Evolutionary conservation across 306 rosid genomes (phyloP).

Genomic region (Castanopsis chinensis): DNA sequence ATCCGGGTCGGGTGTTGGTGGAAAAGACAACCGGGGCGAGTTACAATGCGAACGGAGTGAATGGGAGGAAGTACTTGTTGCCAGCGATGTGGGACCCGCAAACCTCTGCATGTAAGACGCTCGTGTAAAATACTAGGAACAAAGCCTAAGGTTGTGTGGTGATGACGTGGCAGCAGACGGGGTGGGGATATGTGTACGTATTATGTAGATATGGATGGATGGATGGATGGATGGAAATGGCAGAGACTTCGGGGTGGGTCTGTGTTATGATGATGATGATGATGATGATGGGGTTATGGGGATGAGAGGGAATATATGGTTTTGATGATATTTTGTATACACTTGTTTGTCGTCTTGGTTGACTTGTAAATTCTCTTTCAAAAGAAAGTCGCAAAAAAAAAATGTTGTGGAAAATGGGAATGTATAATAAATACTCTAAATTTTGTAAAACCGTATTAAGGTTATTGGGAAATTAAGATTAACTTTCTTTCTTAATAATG

Average conservation of each 20-base stretch:
- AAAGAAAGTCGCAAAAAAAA: neutral
- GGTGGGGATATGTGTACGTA: constrained; percentile 8
- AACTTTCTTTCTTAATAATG: no score
- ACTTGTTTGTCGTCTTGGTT: constrained; percentile 48
- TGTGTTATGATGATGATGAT: neutral
- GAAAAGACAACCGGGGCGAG: constrained; percentile 68
- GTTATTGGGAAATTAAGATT: no score
- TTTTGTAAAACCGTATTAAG: no score
- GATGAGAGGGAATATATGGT: neutral
- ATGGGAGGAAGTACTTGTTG: constrained; percentile 62
- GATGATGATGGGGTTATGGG: neutral
- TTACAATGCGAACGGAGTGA: constrained; percentile 67
- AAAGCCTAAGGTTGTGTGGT: neutral
- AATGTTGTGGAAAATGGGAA: neutral
- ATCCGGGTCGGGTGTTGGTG: constrained; percentile 62
- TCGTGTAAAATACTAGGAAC: constrained; percentile 35
- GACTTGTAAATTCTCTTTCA: constrained; percentile 49
- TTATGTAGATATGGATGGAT: constrained; percentile 31
- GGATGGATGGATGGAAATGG: no score
- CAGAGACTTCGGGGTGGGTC: neutral
- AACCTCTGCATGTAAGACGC: constrained; percentile 58
- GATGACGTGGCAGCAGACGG: constrained; percentile 5
- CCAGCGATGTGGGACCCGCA: constrained; percentile 99
- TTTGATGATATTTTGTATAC: neutral
- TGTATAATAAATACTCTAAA: neutral